Evolutionary conservation across 2,329 filamentous ascomycete species (phyloP), one percentile per base, ranked within the genome.

Genomic region (Blumeria graminis): DNA sequence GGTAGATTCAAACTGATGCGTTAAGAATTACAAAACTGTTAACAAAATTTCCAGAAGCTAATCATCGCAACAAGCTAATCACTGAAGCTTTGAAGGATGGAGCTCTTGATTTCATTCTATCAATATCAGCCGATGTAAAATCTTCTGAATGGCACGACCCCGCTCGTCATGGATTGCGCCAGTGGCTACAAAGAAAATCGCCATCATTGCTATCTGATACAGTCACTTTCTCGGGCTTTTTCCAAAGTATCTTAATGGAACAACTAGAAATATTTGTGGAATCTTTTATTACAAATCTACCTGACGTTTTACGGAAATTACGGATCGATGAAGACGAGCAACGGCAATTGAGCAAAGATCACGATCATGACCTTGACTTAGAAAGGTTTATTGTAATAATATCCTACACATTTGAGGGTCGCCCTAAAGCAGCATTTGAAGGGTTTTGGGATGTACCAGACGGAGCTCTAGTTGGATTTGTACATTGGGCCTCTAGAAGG

Each of bases 401-500:
- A 58, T 84, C 92, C 3, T 94, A 92, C 65, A 79, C 88, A 4
- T 98, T 90, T 65, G 86, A 96, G 64, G 80, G 83, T 34, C 82
- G 88, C 38, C 78, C 84, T 14, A 86, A 94, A 55, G 84, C 87
- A 32, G 86, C 89, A 9, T 80, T 86, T 64, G 63, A 67, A 22
- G 84, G 82, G 50, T 96, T 96, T 62, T 98, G 92, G 92, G 77
- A 78, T 35, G 89, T 95, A 65, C 81, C 84, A 1, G 92, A 98
- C 63, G 88, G 88, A 65, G 94, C 95, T 62, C 72, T 98, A 35
- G 86, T 89, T 60, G 92, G 92, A 0, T 98, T 98, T 66, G 76
- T 98, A 66, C 86, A 94, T 61, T 98, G 92, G 92, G 86, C 89
- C n/a, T 94, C 92, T 3, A 83, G 87, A 62, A 77, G 92, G 63